Evolutionary conservation across 805 yeast species (phyloP), one percentile per base, ranked within the genome.

Genomic region (Candida stauntonica): DNA sequence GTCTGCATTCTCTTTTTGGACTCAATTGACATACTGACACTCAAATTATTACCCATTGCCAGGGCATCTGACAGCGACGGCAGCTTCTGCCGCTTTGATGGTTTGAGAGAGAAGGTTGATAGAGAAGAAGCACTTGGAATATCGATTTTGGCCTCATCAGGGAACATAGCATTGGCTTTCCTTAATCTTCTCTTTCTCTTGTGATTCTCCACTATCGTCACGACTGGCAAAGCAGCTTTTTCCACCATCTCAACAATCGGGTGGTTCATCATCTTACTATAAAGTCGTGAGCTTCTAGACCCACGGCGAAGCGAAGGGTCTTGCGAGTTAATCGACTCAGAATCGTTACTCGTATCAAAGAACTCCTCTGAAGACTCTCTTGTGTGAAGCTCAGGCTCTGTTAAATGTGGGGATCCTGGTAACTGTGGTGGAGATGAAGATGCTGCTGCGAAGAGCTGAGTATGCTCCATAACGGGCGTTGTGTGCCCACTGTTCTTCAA

Each of bases 1-100:
- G 91, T 83, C 26, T 84, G 79, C 33, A 88, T 57, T 47, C 89
- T 72, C 47, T 81, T 80, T 43, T 86, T 75, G 18, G 89, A 81
- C 52, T 86, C 95, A 39, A 77, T 70, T 0, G 83, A 72, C 57
- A 78, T 63, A 29, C 57, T 64, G 14, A 63, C 40, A 9, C 54
- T 47, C 21, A 53, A 50, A 19, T 64, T 60, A 35, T 59, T 60
- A n/a, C 64, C 56, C 35, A 58, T 53, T 6, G 63, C 56, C n/a
- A 62, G 41, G 1, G 62, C 65, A 36, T 63, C 62, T 1, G 67
- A 47, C 12, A 66, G 47, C 42, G 69, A 55, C 29, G 66, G 59
- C 38, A 64, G 42, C 45, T 58, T 55, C 41, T 66, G 57, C 28
- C 48, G 49, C 43, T 55, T 46, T 30, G 36, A 35, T 29, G 47